Base-by-base conservation (phyloP, 139 green algal species). In the Micractinium conductrix region DNA sequence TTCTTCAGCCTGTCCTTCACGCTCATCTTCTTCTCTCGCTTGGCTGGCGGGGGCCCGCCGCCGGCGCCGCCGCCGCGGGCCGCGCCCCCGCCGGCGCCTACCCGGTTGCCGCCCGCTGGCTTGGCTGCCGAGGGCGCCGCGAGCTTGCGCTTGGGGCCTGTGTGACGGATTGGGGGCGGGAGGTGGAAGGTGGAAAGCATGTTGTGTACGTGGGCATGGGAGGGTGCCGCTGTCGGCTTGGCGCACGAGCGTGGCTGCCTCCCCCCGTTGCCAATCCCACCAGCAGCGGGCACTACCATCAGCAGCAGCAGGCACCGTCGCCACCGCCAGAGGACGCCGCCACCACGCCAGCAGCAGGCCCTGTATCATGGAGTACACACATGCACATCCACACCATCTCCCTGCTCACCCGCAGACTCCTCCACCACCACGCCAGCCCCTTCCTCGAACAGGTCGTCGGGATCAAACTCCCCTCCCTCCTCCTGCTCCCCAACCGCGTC, bases 1-100 rank as follows among this genome's bases (percentile, higher is more conserved):
- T 83, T 83, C n/a, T 33, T 74, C 60, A 83, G 78, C 62, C 78
- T 40, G n/a, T 74, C 62, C 63, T 83, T 83, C 42, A 83, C 78
- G 62, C 78, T 62, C 62, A 74, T 43, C 42, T 60, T 62, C 43
- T 62, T 83, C 45, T 60, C 53, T 14, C 78, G 62, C 62, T 82
- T 74, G 60, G 62, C 78, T 5, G 62, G 42, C 38, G 42, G 62
- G 8, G 76, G 53, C 10, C 33, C 69, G 37, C 40, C 38, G 45
- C 26, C 43, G 58, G n/a, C n/a, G n/a, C 73, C 4, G 73, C 73
- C n/a, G 28, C 62, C 22, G 42, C 78, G 78, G 12, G 38, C 76
- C 16, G 30, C 38, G 26, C 55, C 44, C 48, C 55, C 76, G 9
- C 26, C 76, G 3, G 38, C 55, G 5, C 42, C 17, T 2, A 42